Base-by-base conservation (phyloP, 2,329 filamentous ascomycete genomes). In the Aspergillus sp. region DNA sequence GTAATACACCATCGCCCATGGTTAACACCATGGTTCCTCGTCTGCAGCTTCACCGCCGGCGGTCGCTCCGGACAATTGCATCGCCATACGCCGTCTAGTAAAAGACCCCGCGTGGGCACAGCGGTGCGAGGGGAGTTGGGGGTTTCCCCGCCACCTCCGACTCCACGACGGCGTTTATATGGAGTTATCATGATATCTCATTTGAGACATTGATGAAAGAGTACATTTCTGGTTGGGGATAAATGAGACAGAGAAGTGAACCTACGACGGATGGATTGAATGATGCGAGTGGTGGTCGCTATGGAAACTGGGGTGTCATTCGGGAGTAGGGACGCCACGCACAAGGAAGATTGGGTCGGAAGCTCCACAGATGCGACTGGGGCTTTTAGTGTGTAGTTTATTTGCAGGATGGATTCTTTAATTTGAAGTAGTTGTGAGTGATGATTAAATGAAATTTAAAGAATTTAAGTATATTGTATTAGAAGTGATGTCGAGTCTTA, bases 11-110 rank as follows among this genome's bases (percentile, higher is more conserved):
- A 83, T 64, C 78, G 72, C 11, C 84, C 84, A 58, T 84, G 75
- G 62, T 87, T 87, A 45, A 71, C 70, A 11, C 80, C 79, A 31
- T 80, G 77, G 60, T 86, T 87, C 67, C 84, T 86, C 1, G 81
- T 80, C 64, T 84, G 77, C 59, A 84, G 81, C 52, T 80, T 81
- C 24, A 78, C 75, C 2, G 84, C 84, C 17, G 80, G 82, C 3
- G 81, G 73, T 19, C 81, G 77, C 9, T 81, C 80, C 11, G 74
- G 75, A 66, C 85, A 87, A 64, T 87, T 81, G 70, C 82, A 84
- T 56, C 78, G 72, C 82, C 81, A 84, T 48, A 76, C 63, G 0
- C 75, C 73, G 52, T 80, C 71, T 27, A 72, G 64, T 59, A 79
- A 79, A 12, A 75, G 69, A 4, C 79, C 79, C 14, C 71, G 64